Evolutionary conservation across 2,329 filamentous ascomycete species (phyloP), one percentile per base, ranked within the genome.

Genomic region (Plenodomus tracheiphilus): DNA sequence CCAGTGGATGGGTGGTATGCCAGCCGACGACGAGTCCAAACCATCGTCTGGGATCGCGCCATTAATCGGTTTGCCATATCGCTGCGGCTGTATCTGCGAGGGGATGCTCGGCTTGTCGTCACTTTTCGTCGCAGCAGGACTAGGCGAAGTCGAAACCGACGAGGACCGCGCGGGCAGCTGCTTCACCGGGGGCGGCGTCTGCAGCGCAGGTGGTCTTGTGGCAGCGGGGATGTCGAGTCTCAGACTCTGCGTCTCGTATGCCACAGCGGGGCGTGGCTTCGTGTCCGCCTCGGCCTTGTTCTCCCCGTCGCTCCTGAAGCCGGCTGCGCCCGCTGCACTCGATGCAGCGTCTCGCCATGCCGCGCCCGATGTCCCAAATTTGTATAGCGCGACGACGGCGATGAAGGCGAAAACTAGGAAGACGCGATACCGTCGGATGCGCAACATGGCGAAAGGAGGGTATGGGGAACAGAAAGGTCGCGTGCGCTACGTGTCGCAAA

Each of bases 351-450:
- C 57, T 32, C 46, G 56, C 65, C 65, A 66, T 69, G 74, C 75
- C 46, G 75, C 67, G 49, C 71, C 73, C 49, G 78, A 75, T 41
- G 72, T 71, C 28, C 74, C 69, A 54, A 83, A 82, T 56, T 79
- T 79, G 59, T 83, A 76, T 44, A 84, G 66, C 2, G 76, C 75
- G 51, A 86, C 74, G 41, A 84, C 70, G 41, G 83, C 69, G 47
- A 85, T 66, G 53, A 81, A 70, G 46, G 83, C 79, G 59, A 80
- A 79, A 52, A 83, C 65, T 28, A 83, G 68, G 53, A 86, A 84
- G 48, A 85, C 75, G 50, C 85, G 81, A 63, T 86, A 86, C 65
- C 84, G 77, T 60, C 85, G 73, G 54, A 81, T 77, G 43, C 85
- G 81, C 49, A 82, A 70, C 79, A 87, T 84, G 61, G 46, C 49